These are phyloP conservation scores for Globisporangium irregulare DNA, from an alignment of 352 stramenopile genomes.

Conservation along the genomic window DNA sequence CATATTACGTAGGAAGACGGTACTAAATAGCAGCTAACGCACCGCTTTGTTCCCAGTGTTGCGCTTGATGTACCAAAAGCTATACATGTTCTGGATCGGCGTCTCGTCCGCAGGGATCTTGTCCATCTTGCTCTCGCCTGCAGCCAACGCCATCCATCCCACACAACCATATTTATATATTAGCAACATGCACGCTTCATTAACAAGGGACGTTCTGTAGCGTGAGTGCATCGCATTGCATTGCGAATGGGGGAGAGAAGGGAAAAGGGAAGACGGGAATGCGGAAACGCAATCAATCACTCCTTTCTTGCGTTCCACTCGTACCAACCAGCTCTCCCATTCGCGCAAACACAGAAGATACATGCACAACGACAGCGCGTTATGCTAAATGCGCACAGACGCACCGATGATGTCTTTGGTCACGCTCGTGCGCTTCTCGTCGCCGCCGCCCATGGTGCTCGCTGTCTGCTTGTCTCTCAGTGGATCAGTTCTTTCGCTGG, in stretches of 20 bases:
- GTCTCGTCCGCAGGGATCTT: constrained; percentile 38
- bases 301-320: too few species aligned
- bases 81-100: constrained; percentile 88
- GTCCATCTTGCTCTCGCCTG: constrained; percentile 28
- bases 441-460: constrained; percentile 10
- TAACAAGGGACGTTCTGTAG: too few species aligned
- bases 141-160: neutral
- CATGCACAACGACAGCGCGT: too few species aligned
- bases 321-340: too few species aligned
- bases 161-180: neutral
- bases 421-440: constrained; percentile 15
- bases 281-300: too few species aligned
- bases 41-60: constrained; percentile 80
- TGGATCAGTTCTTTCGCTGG: neutral
- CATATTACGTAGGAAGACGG: too few species aligned
- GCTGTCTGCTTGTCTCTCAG: neutral
- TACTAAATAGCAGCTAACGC: constrained; percentile 13
- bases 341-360: too few species aligned
- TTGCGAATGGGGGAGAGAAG: too few species aligned
- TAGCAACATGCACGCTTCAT: neutral
- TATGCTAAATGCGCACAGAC: neutral
- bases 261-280: too few species aligned
- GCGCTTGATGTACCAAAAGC: constrained; percentile 89
- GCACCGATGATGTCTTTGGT: constrained; percentile 9
- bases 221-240: too few species aligned